A percentile compares a stretch with the other conserved stretches of the same genome.
Evolutionary conservation across 1,284 basidiomycete species (phyloP).

Genomic region (Kwoniella shivajii): DNA sequence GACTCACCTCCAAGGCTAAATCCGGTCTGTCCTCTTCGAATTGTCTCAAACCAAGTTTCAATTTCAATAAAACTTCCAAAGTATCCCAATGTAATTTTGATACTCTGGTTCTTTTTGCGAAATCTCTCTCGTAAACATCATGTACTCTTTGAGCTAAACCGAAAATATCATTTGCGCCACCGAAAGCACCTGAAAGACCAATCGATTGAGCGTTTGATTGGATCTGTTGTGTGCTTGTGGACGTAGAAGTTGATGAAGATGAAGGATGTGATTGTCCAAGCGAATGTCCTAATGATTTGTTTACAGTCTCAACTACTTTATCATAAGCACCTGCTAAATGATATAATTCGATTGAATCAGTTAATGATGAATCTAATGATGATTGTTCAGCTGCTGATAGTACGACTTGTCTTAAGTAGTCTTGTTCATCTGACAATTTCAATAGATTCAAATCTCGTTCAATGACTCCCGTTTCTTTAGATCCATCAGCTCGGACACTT

Average conservation of each 20-base stretch:
- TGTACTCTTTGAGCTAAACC: slow-evolving; percentile 80
- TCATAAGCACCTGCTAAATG: slow-evolving; percentile 91
- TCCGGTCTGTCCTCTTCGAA: slow-evolving; percentile 75
- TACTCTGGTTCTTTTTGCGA: slow-evolving; percentile 72
- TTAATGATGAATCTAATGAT: slow-evolving; percentile 68
- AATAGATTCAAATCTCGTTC: slow-evolving; percentile 80
- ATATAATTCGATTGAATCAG: slow-evolving; percentile 92
- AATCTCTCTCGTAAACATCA: slow-evolving; percentile 80
- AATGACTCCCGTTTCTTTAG: slow-evolving; percentile 83
- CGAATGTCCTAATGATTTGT: slow-evolving; percentile 83
- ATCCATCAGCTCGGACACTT: slow-evolving; percentile 84
- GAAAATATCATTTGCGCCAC: slow-evolving; percentile 62
- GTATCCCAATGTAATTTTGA: slow-evolving; percentile 71
- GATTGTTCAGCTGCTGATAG: slow-evolving; percentile 75
- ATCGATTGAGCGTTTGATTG: slow-evolving; percentile 18
- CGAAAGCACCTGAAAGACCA: slow-evolving; percentile 44
- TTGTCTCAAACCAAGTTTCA: slow-evolving; percentile 78
- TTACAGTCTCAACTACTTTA: slow-evolving; percentile 85
- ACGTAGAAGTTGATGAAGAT: slow-evolving; percentile 1
- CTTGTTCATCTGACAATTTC: slow-evolving; percentile 67
- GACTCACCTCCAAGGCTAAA: slow-evolving; percentile 73
- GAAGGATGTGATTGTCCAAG: slow-evolving; percentile 62
- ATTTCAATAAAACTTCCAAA: slow-evolving; percentile 67
- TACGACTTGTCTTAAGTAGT: slow-evolving; percentile 83
- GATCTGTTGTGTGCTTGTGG: background rate